Evolutionary conservation across 805 yeast genomes (phyloP), one percentile per base, ranked within the genome.

Genomic region (Debaryomyces tyrocola): DNA sequence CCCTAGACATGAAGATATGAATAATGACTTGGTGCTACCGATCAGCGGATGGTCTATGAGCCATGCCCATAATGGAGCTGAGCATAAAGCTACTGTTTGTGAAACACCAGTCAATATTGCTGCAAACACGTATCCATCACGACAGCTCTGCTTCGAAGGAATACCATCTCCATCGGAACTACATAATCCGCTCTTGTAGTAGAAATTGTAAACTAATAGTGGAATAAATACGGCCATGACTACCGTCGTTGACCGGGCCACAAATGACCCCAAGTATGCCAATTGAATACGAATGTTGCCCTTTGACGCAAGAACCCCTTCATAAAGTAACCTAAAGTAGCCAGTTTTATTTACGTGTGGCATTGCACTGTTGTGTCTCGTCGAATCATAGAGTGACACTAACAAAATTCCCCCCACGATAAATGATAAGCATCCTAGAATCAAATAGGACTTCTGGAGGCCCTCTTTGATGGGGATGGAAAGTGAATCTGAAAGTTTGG

Each of bases 91-190:
- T 20, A 75, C 69, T 0, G 81, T 69, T 52, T 84, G 84, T 3
- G 82, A 72, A n/a, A 84, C 75, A 7, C 92, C 92, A 0, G 87
- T 78, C 27, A 85, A 64, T 37, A 85, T 82, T 0, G 90, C 87
- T 14, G 89, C 79, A 48, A 78, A 75, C 7, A 83, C 70, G 52
- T 81, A 84, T 0, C 87, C 89, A 34, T 83, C 85, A 42, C 77
- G 75, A 56, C 90, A 84, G 20, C 64, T 67, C 17, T 59, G 73
- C 57, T 55, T 67, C 33, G 56, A 57, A 4, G 64, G 62, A 21
- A 45, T 44, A 4, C 56, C 55, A 11, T 41, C 47, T 1, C 40
- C 37, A 7, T 52, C 50, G 14, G 44, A 38, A 34, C 63, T 67
- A 58, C 90, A 85, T 42, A 62, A 58, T 0, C 86, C 88, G 4